These are phyloP conservation scores for Blastocystis hominis DNA, from an alignment of 352 stramenopile species.

Conservation along the genomic window DNA sequence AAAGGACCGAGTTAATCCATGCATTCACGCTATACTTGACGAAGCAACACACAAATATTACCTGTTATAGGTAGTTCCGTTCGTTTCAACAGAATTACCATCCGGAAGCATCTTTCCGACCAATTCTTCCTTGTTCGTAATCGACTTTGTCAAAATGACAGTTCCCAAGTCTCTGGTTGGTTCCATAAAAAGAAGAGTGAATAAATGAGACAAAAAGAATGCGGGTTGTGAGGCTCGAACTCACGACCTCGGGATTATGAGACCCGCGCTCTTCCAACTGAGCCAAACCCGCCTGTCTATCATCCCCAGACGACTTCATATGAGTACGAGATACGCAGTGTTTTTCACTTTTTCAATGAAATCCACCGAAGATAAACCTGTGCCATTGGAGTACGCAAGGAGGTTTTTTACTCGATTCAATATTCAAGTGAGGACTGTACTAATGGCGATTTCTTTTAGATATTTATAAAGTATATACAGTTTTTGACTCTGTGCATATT, in stretches of 20 bases:
- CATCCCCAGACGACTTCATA: no score
- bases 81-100: constrained; percentile 26
- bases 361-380: no score
- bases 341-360: neutral
- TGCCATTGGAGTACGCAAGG: no score
- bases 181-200: constrained; percentile 22
- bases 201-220: neutral
- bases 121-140: neutral
- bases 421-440: no score
- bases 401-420: no score
- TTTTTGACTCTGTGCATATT: neutral
- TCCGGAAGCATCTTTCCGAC: constrained; percentile 8
- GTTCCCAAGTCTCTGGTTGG: constrained; percentile 1
- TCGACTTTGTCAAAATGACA: constrained; percentile 42
- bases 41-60: neutral
- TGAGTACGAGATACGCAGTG: no score
- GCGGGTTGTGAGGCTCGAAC: constrained; percentile 57
- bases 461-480: neutral
- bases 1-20: constrained; percentile 38
- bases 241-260: constrained; percentile 58
- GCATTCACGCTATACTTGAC: neutral
- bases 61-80: constrained; percentile 11
- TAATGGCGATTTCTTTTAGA: neutral
- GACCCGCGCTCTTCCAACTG: constrained; percentile 57
- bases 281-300: constrained; percentile 34